Conservation (phyloP, 257 asterid species). For the Linaria vulgaris region DNA sequence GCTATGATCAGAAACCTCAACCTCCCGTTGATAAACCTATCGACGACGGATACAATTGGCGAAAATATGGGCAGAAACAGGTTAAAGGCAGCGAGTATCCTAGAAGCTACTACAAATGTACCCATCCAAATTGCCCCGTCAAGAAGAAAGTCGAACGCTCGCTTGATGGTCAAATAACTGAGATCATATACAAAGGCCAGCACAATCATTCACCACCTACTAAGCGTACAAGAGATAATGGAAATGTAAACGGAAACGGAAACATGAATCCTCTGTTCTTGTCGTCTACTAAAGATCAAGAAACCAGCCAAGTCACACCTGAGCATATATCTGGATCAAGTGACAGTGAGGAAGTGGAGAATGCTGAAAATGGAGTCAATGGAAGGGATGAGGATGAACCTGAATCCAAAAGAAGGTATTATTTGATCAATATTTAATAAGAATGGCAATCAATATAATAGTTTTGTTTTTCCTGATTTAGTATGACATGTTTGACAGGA, state of each 20-base stretch:
- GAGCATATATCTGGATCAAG: conserved; percentile 68
- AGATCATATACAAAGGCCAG: conserved; percentile 75
- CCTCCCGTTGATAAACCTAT: conserved; percentile 58
- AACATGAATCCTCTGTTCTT: conserved; percentile 9
- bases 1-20: conserved; percentile 47
- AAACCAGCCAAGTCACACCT: conserved; percentile 61
- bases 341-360: conserved; percentile 66
- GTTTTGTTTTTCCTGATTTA: not conserved
- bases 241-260: not conserved
- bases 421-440: not conserved
- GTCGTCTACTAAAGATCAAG: conserved; percentile 44
- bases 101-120: conserved; percentile 74
- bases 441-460: no score
- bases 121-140: conserved; percentile 63
- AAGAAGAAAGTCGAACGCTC: conserved; percentile 75
- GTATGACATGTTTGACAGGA: conserved; percentile 38
- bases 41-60: conserved; percentile 69
- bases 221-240: conserved; percentile 54
- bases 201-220: conserved; percentile 64
- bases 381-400: conserved; percentile 74
- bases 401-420: conserved; percentile 82
- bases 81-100: conserved; percentile 70
- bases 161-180: conserved; percentile 65
- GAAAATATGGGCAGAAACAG: conserved; percentile 71
- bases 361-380: conserved; percentile 41